Evolutionary conservation across 495 filamentous ascomycete genomes (phyloP).

Genomic region (Aspergillus wentii): DNA sequence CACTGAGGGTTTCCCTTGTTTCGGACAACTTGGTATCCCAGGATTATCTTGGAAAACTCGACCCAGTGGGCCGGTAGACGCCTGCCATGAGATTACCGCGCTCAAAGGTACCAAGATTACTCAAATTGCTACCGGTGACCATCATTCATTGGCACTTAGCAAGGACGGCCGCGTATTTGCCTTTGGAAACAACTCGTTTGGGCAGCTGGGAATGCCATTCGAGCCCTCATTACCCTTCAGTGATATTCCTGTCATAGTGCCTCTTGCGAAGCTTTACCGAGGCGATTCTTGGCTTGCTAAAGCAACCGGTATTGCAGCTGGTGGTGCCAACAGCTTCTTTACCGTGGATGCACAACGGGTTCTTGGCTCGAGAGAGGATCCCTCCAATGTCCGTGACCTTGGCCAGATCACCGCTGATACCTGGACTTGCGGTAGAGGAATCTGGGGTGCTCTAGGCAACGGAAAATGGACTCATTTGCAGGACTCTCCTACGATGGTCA

Average conservation of each 20-base stretch:
- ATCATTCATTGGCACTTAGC: conserved; percentile 77
- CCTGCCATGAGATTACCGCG: conserved; percentile 67
- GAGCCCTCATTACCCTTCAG: conserved; percentile 53
- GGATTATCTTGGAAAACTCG: conserved; percentile 75
- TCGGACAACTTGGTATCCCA: conserved; percentile 82
- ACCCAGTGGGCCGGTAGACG: conserved; percentile 73
- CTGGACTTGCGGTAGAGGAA: conserved; percentile 81
- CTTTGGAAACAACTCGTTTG: conserved; percentile 86
- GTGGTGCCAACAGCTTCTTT: conserved; percentile 82
- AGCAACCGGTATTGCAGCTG: conserved; percentile 73
- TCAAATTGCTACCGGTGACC: conserved; percentile 78
- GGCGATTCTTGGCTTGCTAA: conserved; percentile 52
- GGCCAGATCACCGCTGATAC: conserved; percentile 64
- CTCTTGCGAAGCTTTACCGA: conserved; percentile 64
- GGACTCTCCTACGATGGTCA: conserved; percentile 72
- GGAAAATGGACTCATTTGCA: conserved; percentile 91
- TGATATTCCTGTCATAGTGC: conserved; percentile 65
- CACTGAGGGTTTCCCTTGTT: conserved; percentile 68
- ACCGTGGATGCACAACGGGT: conserved; percentile 69
- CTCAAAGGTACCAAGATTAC: conserved; percentile 59
- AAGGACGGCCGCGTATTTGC: conserved; percentile 70
- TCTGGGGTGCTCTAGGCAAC: conserved; percentile 76
- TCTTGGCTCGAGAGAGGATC: conserved; percentile 40
- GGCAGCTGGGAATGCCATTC: conserved; percentile 77
- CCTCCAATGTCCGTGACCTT: conserved; percentile 31